A percentile compares a stretch with the other conserved stretches of the same genome.
These are phyloP conservation scores for Schwanniomyces vanrijiae DNA, from an alignment of 805 yeast species.

Conservation along the genomic window DNA sequence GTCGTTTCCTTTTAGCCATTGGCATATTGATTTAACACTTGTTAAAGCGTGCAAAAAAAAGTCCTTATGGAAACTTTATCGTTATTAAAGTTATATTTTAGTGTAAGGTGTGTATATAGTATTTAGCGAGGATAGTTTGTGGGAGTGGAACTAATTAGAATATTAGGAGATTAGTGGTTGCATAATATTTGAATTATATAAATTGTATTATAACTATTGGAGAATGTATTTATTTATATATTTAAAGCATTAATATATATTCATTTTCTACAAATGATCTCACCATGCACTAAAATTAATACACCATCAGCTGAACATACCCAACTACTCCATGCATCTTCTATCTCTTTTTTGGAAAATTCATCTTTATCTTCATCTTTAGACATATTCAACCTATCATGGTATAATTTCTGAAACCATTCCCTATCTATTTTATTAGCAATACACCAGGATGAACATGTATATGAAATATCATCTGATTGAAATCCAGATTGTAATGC, in stretches of 20 bases:
- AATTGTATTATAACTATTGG: too few species aligned
- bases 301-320: conserved; percentile 12
- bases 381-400: conserved; percentile 10
- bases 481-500: conserved; percentile 21
- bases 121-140: too few species aligned
- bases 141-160: too few species aligned
- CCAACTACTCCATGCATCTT: conserved; percentile 15
- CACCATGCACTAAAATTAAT: conserved; percentile 16
- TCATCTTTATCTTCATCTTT: conserved; percentile 7
- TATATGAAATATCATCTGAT: conserved; percentile 6
- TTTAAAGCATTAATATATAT: background rate
- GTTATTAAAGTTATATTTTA: too few species aligned
- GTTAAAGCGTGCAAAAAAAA: too few species aligned
- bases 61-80: too few species aligned
- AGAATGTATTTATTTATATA: too few species aligned
- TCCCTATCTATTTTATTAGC: conserved; percentile 8
- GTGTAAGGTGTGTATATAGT: too few species aligned
- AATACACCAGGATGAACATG: conserved; percentile 15
- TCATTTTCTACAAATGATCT: conserved; percentile 13
- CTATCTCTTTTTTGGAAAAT: conserved; percentile 5
- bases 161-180: too few species aligned
- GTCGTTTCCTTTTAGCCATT: background rate
- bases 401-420: conserved; percentile 10
- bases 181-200: too few species aligned
- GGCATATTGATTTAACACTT: too few species aligned